phyloP scores from a whole-genome alignment of 2,329 filamentous ascomycete species.

The Podosphaera aphanis region DNA sequence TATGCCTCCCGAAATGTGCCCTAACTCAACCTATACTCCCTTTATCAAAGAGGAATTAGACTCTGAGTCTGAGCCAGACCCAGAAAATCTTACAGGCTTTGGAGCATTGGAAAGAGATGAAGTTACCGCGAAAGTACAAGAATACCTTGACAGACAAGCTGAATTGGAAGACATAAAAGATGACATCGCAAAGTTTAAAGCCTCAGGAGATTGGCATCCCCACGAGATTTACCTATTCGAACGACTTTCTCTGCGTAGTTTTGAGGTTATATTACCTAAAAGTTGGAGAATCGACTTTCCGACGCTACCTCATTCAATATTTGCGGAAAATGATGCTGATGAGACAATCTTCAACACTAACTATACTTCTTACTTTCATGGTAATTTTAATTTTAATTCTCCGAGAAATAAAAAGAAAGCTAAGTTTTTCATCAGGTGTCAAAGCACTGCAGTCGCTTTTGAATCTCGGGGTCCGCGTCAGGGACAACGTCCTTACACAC shows the following conservation, averaged over 20 bases:
- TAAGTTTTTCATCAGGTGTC: conserved; percentile 6
- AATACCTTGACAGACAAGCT: conserved; percentile 13
- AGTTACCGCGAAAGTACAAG: conserved; percentile 8
- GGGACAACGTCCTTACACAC: conserved; percentile 6
- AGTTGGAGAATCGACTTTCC: conserved; percentile 13
- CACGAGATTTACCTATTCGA: conserved; percentile 14
- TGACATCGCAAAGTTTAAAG: conserved; percentile 9
- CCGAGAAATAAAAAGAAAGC: not conserved
- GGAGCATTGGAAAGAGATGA: no score
- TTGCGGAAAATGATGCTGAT: conserved; percentile 7
- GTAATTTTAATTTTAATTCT: conserved; percentile 8
- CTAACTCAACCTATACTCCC: not conserved
- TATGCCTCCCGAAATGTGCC: not conserved
- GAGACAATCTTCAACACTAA: conserved; percentile 13
- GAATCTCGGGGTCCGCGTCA: conserved; percentile 10
- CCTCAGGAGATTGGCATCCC: conserved; percentile 12
- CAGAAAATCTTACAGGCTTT: not conserved
- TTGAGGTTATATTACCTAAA: conserved; percentile 12
- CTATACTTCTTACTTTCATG: conserved; percentile 6
- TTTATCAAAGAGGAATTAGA: not conserved
- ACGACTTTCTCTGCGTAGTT: conserved; percentile 13
- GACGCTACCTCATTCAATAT: conserved; percentile 13
- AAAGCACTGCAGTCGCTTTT: conserved; percentile 13
- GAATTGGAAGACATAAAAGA: conserved; percentile 9
- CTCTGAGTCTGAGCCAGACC: conserved; percentile 1